Percentiles rank a stretch among this genome's conserved stretches.
phyloP scores from a whole-genome alignment of 2,329 filamentous ascomycete genomes.

The Herpotrichia juniperi region DNA sequence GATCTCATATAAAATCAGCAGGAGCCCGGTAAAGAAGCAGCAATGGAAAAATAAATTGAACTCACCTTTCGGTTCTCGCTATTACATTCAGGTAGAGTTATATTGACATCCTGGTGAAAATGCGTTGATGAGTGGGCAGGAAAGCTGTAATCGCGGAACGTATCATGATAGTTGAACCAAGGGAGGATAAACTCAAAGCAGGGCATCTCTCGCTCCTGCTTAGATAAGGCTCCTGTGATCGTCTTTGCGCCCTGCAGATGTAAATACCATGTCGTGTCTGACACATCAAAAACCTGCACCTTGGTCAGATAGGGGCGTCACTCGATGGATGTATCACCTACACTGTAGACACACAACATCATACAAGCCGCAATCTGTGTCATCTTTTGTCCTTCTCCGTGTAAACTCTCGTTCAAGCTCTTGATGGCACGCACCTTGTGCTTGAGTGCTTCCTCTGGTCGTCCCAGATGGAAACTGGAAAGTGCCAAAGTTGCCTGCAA shows the following conservation, averaged over 20 bases:
- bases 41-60: not conserved
- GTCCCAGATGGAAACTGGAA: slow-evolving; percentile 51
- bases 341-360: slow-evolving; percentile 60
- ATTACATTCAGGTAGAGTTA: slow-evolving; percentile 31
- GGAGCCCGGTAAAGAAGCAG: not conserved
- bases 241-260: slow-evolving; percentile 54
- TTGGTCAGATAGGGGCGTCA: slow-evolving; percentile 10
- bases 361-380: slow-evolving; percentile 55
- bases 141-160: slow-evolving; percentile 53
- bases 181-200: slow-evolving; percentile 49
- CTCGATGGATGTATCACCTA: slow-evolving; percentile 27
- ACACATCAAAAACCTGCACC: slow-evolving; percentile 55
- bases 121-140: slow-evolving; percentile 31
- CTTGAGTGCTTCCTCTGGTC: slow-evolving; percentile 47
- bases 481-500: slow-evolving; percentile 55
- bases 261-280: slow-evolving; percentile 54
- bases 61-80: slow-evolving; percentile 42
- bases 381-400: slow-evolving; percentile 37
- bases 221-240: slow-evolving; percentile 37
- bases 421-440: slow-evolving; percentile 53
- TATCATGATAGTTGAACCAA: slow-evolving; percentile 58
- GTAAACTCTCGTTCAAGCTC: slow-evolving; percentile 48
- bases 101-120: slow-evolving; percentile 33
- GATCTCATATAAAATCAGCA: slow-evolving; percentile 41
- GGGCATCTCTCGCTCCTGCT: slow-evolving; percentile 30